Base-by-base conservation (phyloP, 1,139 yeast species). In the Petasospora rhodanensis region DNA sequence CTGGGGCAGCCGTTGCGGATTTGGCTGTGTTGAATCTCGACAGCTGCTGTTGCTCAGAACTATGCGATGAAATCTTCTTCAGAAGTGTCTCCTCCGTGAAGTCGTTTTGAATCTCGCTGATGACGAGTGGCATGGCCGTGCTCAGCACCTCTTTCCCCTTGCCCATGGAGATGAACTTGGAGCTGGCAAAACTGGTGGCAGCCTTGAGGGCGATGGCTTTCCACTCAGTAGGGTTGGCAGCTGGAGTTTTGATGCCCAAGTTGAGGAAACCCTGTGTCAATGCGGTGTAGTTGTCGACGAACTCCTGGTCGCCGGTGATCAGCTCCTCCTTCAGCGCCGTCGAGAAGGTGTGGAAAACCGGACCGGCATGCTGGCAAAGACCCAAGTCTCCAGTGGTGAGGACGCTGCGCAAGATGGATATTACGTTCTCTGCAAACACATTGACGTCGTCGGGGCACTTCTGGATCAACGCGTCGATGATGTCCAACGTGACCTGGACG, bases 391-490 rank as follows among this genome's bases (percentile, higher is more conserved):
- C 65, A 7, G 72, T 61, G 14, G 60, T 49, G 28, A 77, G 48
- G 13, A 77, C 68, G 8, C 58, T 51, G 22, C 54, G 52, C 38
- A 80, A 48, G 13, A 68, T 54, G 7, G 53, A 49, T 16, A 63
- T 54, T 5, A 64, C 58, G 38, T 61, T 53, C 22, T 64, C 67
- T 1, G 96, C 93, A 62, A 86, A 80, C 23, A 87, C 80, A 43
- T 84, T 86, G 54, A 91, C 64, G 54, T 91, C 91, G 40, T 84
- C 95, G 22, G 74, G 66, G 55, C 97, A 87, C 52, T 79, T 75
- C 28, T 69, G 76, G 31, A 87, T 79, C 46, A 91, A 68, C 22
- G 83, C 79, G 32, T 72, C 61, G 37, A 85, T 57, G 14, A 91
- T 80, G 36, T 71, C 79, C 42, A 87, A 61, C 0, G 96, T 82